A percentile compares a stretch with the other conserved stretches of the same genome.
Conservation (phyloP, 2,329 filamentous ascomycete species). For the Hypoxylon sp. region DNA sequence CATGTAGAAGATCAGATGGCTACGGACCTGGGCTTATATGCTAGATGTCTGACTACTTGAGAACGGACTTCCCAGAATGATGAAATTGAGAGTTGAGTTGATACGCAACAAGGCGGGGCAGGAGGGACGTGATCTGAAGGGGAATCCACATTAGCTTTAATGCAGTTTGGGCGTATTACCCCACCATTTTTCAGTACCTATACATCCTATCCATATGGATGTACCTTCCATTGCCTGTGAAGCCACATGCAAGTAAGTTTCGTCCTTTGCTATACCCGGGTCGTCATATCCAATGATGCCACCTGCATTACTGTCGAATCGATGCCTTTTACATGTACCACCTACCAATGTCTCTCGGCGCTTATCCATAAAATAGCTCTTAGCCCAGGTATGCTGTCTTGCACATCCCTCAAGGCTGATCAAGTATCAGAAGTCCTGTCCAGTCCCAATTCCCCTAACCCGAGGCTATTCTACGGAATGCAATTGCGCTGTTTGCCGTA, state of each 20-base stretch:
- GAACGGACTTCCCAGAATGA: conserved; percentile 28
- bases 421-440: conserved; percentile 1
- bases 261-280: conserved; percentile 1
- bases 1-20: conserved; percentile 16
- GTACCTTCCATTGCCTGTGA: conserved; percentile 19
- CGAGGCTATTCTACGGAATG: conserved; percentile 40
- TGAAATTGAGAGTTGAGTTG: conserved; percentile 36
- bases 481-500: conserved; percentile 15
- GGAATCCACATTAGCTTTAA: conserved; percentile 37
- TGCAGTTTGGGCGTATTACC: conserved; percentile 37
- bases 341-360: background rate
- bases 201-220: too few species aligned
- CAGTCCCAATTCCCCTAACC: conserved; percentile 21
- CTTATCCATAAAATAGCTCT: conserved; percentile 25
- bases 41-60: conserved; percentile 3
- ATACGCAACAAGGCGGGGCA: conserved; percentile 40
- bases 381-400: conserved; percentile 8
- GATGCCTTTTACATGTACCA: background rate
- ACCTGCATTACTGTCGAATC: conserved; percentile 13
- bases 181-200: conserved; percentile 30
- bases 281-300: conserved; percentile 29
- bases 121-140: conserved; percentile 13
- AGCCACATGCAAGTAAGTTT: conserved; percentile 38
- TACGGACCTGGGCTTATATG: conserved; percentile 27
- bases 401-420: conserved; percentile 16